Evolutionary conservation across 768 basidiomycete species (phyloP), one percentile per base, ranked within the genome.

Genomic region (Strobilomyces echinocephalus): DNA sequence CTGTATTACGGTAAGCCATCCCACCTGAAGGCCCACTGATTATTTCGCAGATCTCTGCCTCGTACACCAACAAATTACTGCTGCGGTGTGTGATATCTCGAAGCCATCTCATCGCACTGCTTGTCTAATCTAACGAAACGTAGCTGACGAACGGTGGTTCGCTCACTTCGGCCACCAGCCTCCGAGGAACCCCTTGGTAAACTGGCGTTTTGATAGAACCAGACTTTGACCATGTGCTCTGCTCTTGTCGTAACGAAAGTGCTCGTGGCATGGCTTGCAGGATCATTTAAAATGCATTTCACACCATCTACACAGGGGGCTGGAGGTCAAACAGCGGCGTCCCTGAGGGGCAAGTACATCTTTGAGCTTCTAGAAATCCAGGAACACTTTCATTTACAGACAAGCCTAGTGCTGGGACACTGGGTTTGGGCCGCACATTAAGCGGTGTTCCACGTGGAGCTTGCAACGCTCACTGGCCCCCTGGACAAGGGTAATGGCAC

Each of bases 111-210:
- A 34, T 33, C 39, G 6, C 39, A 21, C 5, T 31, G 30, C n/a
- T 21, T 34, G 43, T 52, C 51, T 57, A 2, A 57, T 59, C 41
- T 8, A 18, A 48, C 30, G 11, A 42, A 10, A 15, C 16, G 2
- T 50, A 70, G 69, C 67, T 70, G 16, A 57, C 65, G 6, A 72
- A 58, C n/a, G 69, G 69, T 21, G 69, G 65, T 39, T 64, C 60
- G 16, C 54, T 71, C 21, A 60, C 67, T 35, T 58, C 59, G 53
- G 52, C 43, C 8, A 40, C 59, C 11, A 53, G 60, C 33, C 61
- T 70, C 39, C 69, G 69, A 53, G 67, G 71, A 58, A 66, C 69
- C 5, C 68, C 70, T 42, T 70, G 69, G 69, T 70, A 65, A 49
- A 58, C 16, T 28, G 49, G 54, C 9, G 26, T 44, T 33, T 51